phyloP scores from a whole-genome alignment of 352 stramenopile species.

The Globisporangium rhizosaccharum region DNA sequence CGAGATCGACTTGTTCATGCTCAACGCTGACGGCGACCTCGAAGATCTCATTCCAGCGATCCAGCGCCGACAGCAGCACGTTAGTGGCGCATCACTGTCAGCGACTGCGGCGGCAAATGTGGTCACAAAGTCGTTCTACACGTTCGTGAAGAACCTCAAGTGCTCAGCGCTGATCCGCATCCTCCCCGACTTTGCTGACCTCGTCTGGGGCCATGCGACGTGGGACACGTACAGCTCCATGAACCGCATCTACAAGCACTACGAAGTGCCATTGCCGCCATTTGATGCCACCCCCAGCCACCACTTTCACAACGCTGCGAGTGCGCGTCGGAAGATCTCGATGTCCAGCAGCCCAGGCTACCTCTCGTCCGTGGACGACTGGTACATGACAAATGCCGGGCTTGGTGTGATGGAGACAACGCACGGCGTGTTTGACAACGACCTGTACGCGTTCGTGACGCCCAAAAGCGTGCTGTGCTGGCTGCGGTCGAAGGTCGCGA shows the following conservation, averaged over 20 bases:
- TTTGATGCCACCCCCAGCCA: background rate
- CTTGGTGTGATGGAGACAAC: conserved; percentile 67
- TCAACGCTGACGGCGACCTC: conserved; percentile 52
- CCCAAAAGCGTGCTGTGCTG: conserved; percentile 58
- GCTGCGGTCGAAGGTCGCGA: conserved; percentile 53
- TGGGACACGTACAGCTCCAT: conserved; percentile 72
- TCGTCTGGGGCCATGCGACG: conserved; percentile 65
- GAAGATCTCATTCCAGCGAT: conserved; percentile 43
- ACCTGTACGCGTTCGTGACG: conserved; percentile 44
- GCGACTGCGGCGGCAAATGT: background rate
- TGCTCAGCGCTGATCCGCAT: conserved; percentile 76
- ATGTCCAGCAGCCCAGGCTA: conserved; percentile 78
- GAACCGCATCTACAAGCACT: conserved; percentile 80
- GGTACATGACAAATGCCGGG: conserved; percentile 59
- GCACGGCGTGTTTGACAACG: conserved; percentile 51
- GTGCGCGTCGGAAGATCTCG: conserved; percentile 33
- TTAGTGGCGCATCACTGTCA: background rate
- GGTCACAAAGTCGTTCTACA: conserved; percentile 28
- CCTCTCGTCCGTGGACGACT: conserved; percentile 75
- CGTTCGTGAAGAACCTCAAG: conserved; percentile 50
- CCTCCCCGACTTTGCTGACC: conserved; percentile 41
- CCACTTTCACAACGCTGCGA: background rate
- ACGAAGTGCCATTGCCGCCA: conserved; percentile 49
- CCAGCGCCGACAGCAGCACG: conserved; percentile 7
- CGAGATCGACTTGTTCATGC: conserved; percentile 39